Base-by-base conservation (phyloP, 257 asterid species). In the Lycium ferocissimum region DNA sequence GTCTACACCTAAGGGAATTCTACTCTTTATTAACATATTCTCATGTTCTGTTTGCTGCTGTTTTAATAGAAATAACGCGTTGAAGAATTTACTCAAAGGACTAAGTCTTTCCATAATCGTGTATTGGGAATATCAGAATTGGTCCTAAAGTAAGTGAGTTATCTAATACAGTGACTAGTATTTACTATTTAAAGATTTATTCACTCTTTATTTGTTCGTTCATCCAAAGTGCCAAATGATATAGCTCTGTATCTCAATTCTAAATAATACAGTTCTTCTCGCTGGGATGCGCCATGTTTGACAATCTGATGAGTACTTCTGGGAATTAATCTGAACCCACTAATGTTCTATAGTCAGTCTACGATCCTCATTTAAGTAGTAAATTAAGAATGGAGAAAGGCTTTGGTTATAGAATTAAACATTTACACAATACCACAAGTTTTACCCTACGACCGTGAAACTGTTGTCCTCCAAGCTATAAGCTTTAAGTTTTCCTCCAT, bases 1-100 rank as follows among this genome's bases (percentile, higher is more conserved):
- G 33, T 17, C 69, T 12, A 59, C 65, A 75, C 49, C 84, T 82
- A 80, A 20, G 14, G 81, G 69, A 84, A 78, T 75, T 56, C 53
- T 86, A 40, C 76, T 81, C 13, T 62, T n/a, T 63, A 14, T 56
- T 49, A 63, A 81, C 66, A 71, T 82, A 7, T 73, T 86, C 85
- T 82, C 57, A 87, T 81, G 62, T 86, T 80, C 12, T 75, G 82
- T 81, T 45, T 85, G 38, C n/a, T 56, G 66, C 76, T 79, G 80
- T 82, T 76, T 67, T 83, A 83, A 51, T 65, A 85, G 80, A 0
- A 11, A 18, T 26, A 26, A 65, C 37, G 53, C 38, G 47, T 63
- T 49, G 63, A 65, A 47, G 51, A 82, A 82, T 65, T 43, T 49
- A 14, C 85, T 65, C 18, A 65, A 82, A 82, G 26, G 26, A 22